Evolutionary conservation across 1,284 basidiomycete species (phyloP), one percentile per base, ranked within the genome.

Genomic region (Cryptococcus depauperatus): DNA sequence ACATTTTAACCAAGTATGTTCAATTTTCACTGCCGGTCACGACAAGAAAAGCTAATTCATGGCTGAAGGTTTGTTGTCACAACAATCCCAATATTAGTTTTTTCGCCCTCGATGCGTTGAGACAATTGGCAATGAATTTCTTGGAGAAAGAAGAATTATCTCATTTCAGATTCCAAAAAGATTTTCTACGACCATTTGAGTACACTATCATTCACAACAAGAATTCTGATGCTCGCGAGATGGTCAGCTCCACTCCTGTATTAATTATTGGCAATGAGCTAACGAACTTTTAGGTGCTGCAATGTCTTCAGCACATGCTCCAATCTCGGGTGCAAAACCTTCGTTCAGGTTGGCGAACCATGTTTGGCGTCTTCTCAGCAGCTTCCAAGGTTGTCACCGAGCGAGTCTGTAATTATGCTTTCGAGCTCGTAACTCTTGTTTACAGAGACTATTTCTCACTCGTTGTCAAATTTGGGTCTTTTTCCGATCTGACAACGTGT

Each of bases 151-250:
- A 98, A 66, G 95, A 99, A 69, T 69, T 99, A 54, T 81, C 90
- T 0, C 91, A 97, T 73, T 99, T 98, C 79, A 91, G 93, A 64
- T 99, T 99, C 73, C 95, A 99, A 61, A 99, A 98, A 70, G 95
- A 99, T 68, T 99, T 99, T 72, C 72, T 99, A 46, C 87, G 90
- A 65, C 95, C 95, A 1, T 99, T 98, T 67, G 92, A 98, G 73
- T 85, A 95, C 68, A 92, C 96, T 1, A 99, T 99, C 86, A 79
- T 85, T 35, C 85, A 97, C 66, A 98, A 97, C 71, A 79, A 82
- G 49, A 95, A 96, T 68, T 83, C 89, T 4, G 93, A 97, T 59
- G 83, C 95, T 35, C 82, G 93, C 47, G 95, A 99, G 66, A 90
- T 99, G 90, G 93, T 93, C 58, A 50, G 72, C 59, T 22, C 14